phyloP scores from a whole-genome alignment of 768 basidiomycete species.

The Calocybe indica region DNA sequence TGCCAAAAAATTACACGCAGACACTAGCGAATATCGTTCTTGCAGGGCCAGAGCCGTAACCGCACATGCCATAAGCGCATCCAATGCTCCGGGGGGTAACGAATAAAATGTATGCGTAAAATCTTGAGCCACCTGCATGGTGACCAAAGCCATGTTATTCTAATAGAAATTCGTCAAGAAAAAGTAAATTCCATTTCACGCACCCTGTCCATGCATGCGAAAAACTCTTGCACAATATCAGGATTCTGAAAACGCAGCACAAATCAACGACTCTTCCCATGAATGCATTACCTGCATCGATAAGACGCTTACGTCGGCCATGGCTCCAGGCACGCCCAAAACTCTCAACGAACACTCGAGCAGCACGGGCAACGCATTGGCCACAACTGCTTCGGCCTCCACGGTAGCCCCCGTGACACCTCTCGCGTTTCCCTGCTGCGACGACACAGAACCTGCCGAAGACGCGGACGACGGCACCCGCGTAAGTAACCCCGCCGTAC shows the following conservation, averaged over 20 bases:
- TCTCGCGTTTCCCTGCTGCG: background rate
- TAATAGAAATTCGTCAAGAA: background rate
- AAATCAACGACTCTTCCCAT: background rate
- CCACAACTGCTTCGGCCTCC: constrained; percentile 54
- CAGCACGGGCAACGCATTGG: constrained; percentile 48
- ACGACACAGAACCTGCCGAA: background rate
- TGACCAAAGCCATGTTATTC: background rate
- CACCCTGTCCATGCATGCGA: constrained; percentile 75
- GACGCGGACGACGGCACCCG: background rate
- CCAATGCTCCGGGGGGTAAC: constrained; percentile 51
- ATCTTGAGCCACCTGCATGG: constrained; percentile 36
- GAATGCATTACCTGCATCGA: background rate
- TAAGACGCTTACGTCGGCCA: constrained; percentile 57
- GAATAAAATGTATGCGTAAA: constrained; percentile 51
- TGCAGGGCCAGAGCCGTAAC: constrained; percentile 60
- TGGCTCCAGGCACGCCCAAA: constrained; percentile 52
- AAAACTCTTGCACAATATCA: constrained; percentile 87
- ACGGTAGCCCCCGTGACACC: constrained; percentile 46
- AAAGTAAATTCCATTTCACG: constrained; percentile 13
- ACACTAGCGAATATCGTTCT: constrained; percentile 76
- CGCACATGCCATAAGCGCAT: constrained; percentile 61
- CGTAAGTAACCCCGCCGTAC: constrained; percentile 24
- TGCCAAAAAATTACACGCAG: constrained; percentile 80
- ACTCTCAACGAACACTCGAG: constrained; percentile 50
- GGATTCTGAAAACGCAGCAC: constrained; percentile 56